Conservation (phyloP, 75 land plant species). For the Pinus albicaulis region DNA sequence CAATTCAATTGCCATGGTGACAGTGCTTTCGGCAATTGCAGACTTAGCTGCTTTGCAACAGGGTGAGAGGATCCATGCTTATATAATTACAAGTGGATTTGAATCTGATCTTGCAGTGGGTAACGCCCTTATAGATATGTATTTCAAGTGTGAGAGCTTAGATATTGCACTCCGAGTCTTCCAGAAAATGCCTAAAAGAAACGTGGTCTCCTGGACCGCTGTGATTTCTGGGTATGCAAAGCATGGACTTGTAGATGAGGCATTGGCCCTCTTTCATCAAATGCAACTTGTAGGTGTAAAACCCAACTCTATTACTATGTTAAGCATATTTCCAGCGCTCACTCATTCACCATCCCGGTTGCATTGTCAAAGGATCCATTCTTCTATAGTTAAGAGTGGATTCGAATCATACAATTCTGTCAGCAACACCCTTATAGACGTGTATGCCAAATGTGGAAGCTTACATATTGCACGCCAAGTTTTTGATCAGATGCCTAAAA, state of each 20-base stretch:
- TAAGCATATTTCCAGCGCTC: slow-evolving; percentile 50
- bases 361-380: slow-evolving; percentile 48
- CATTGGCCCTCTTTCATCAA: slow-evolving; percentile 37
- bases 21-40: slow-evolving; percentile 4
- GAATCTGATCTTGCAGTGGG: slow-evolving; percentile 35
- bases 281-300: slow-evolving; percentile 30
- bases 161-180: slow-evolving; percentile 45
- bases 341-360: slow-evolving; percentile 21
- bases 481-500: slow-evolving; percentile 48
- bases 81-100: slow-evolving; percentile 14
- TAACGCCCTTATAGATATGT: slow-evolving; percentile 61
- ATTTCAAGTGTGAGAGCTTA: slow-evolving; percentile 61
- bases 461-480: slow-evolving; percentile 20
- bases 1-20: slow-evolving; percentile 20
- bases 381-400: slow-evolving; percentile 32
- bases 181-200: slow-evolving; percentile 23
- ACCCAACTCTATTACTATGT: slow-evolving; percentile 49
- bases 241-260: slow-evolving; percentile 34
- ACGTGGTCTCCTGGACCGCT: slow-evolving; percentile 53
- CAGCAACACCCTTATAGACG: slow-evolving; percentile 46
- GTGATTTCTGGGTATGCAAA: slow-evolving; percentile 55
- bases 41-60: slow-evolving; percentile 1
- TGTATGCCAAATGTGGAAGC: slow-evolving; percentile 49
- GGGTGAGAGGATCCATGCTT: slow-evolving; percentile 42
- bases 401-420: slow-evolving; percentile 47